phyloP scores from a whole-genome alignment of 768 basidiomycete species.

The Mycena indigotica region DNA sequence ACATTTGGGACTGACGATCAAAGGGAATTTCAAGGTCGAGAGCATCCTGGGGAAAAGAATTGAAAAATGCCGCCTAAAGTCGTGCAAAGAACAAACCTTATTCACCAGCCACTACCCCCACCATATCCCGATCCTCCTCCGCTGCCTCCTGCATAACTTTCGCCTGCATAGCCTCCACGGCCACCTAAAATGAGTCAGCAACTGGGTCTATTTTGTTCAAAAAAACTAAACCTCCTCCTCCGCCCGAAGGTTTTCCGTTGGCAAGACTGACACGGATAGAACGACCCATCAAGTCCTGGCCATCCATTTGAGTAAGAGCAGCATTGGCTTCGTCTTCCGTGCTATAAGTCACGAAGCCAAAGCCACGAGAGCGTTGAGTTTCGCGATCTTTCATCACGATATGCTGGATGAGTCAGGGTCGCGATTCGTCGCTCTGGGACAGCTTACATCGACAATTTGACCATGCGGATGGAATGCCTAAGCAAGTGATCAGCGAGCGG shows the following conservation, averaged over 20 bases:
- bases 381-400: conserved; percentile 99
- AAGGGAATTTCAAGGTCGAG: no score
- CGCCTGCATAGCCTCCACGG: background rate
- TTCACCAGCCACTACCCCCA: background rate
- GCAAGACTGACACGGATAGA: conserved; percentile 19
- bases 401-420: conserved; percentile 65
- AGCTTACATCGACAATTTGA: conserved; percentile 88
- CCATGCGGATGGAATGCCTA: conserved; percentile 85
- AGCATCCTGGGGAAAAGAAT: no score
- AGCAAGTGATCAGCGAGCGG: conserved; percentile 22
- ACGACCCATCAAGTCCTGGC: conserved; percentile 76
- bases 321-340: conserved; percentile 63
- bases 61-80: no score
- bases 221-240: conserved; percentile 42
- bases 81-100: background rate
- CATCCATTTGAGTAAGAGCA: conserved; percentile 79
- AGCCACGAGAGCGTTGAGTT: conserved; percentile 93
- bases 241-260: conserved; percentile 41
- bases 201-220: background rate
- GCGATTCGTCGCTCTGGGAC: no score
- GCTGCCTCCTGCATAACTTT: background rate
- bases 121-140: background rate
- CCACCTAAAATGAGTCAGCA: background rate
- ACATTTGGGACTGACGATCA: no score
- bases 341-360: conserved; percentile 89